These are phyloP conservation scores for Breynia disticha DNA, from an alignment of 441 rosid genomes.

Conservation along the genomic window DNA sequence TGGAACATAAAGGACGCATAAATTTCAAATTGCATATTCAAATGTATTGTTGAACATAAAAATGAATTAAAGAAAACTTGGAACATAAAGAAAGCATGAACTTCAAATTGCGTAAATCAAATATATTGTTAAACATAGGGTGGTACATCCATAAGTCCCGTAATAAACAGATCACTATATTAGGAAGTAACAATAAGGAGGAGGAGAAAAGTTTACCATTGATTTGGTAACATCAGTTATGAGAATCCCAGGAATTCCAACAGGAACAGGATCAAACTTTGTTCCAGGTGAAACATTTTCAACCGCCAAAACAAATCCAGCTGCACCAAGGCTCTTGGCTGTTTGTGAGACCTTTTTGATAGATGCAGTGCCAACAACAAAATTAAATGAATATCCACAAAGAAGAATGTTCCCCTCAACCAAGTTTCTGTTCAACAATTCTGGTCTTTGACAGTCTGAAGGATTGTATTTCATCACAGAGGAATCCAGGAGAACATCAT, in stretches of 20 bases:
- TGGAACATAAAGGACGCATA: conserved; percentile 18
- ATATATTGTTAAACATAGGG: not conserved
- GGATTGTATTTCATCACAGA: conserved; percentile 68
- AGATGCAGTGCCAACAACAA: conserved; percentile 86
- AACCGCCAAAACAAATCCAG: conserved; percentile 94
- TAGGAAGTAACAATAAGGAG: not conserved
- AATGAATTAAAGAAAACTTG: conserved; percentile 71
- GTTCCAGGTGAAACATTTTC: conserved; percentile 93
- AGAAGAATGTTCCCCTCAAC: conserved; percentile 88
- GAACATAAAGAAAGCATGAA: conserved; percentile 7
- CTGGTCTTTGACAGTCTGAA: conserved; percentile 94
- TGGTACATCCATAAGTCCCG: not conserved
- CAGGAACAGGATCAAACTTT: conserved; percentile 93
- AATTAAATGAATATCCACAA: conserved; percentile 97
- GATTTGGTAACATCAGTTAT: conserved; percentile 74
- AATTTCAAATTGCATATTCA: not conserved
- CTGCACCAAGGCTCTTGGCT: conserved; percentile 89
- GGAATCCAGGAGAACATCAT: conserved; percentile 78
- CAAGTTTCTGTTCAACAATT: conserved; percentile 68
- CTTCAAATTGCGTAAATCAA: not conserved
- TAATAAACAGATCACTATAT: not conserved
- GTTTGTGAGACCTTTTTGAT: conserved; percentile 89
- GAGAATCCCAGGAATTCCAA: conserved; percentile 76
- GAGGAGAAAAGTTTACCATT: conserved; percentile 42
- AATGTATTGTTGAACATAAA: not conserved